Base-by-base conservation (phyloP, 805 yeast genomes). In the Jamesozyma lodderae region DNA sequence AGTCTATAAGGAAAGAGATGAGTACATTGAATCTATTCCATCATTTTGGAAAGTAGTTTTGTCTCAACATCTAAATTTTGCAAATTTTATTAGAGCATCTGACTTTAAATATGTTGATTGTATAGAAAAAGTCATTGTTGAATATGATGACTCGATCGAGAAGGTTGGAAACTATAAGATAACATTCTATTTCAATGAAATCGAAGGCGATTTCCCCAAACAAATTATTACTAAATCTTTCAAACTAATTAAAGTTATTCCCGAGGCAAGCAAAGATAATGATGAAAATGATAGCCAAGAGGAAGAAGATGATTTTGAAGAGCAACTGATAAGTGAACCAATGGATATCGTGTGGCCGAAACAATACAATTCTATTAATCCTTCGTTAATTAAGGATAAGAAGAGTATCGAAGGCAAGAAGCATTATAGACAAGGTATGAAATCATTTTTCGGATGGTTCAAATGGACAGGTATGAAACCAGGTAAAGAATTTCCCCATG, bases 21-120 rank as follows among this genome's bases (percentile, higher is more conserved):
- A 51, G 6, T 60, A 71, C n/a, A 65, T 79, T 13, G 40, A 49
- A 4, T 56, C 67, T 4, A 72, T 87, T 31, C 86, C 88, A 1
- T 73, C 74, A 45, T 87, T 90, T 59, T 90, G 97, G 97, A 80
- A 82, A 51, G 73, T 81, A 37, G 95, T 83, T 0, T 61, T 90
- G 9, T 86, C 88, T 2, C 85, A 83, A 53, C 81, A 81, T 51
- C 81, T 82, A 36, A 95, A 84, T 46, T 82, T 90, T 54, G 80
- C 83, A 13, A 95, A 87, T 45, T 85, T 74, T 56, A 66, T 88
- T 15, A 70, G 77, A 22, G 75, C 80, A 2, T 83, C 81, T 27
- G 96, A 88, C 59, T 75, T 79, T 62, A 79, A 79, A 55, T 81
- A 73, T 49, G 57, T 87, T 34, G 96, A 87, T 51, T 58, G 60